Conservation (phyloP, 176 grass and related monocot species). For the Zea luxurians region DNA sequence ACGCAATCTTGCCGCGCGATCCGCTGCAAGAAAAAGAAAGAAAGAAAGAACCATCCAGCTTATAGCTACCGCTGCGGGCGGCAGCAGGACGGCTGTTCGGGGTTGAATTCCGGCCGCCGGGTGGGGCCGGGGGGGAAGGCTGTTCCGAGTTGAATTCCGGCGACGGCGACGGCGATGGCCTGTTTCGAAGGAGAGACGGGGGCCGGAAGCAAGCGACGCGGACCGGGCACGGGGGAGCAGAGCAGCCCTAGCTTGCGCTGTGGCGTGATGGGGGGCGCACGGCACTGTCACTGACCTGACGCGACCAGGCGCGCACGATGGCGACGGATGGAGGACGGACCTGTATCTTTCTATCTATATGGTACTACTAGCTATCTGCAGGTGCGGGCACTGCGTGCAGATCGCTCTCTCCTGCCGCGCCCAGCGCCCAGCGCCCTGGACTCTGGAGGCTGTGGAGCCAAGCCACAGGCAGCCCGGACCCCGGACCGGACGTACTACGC, state of each 20-base stretch:
- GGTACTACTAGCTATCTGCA: not conserved
- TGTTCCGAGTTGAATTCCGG: slow-evolving; percentile 18
- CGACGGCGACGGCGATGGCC: not conserved
- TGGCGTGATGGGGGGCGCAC: not conserved
- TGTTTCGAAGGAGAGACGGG: not conserved
- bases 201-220: not conserved
- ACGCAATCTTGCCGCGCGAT: slow-evolving; percentile 22
- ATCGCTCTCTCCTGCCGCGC: not conserved
- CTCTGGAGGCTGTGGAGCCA: not conserved
- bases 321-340: not conserved
- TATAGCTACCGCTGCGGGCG: not conserved
- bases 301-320: not conserved
- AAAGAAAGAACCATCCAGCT: not conserved
- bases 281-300: not conserved
- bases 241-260: not conserved
- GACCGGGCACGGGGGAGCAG: slow-evolving; percentile 22
- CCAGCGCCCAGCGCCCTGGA: not conserved
- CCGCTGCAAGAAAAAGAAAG: not conserved
- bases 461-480: too few species aligned
- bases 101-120: slow-evolving; percentile 5
- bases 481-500: not conserved
- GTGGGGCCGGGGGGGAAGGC: not conserved
- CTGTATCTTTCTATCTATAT: too few species aligned
- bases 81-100: not conserved
- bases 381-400: not conserved